Conservation (phyloP, 345 rosid species). For the Gossypium ekmanianum region DNA sequence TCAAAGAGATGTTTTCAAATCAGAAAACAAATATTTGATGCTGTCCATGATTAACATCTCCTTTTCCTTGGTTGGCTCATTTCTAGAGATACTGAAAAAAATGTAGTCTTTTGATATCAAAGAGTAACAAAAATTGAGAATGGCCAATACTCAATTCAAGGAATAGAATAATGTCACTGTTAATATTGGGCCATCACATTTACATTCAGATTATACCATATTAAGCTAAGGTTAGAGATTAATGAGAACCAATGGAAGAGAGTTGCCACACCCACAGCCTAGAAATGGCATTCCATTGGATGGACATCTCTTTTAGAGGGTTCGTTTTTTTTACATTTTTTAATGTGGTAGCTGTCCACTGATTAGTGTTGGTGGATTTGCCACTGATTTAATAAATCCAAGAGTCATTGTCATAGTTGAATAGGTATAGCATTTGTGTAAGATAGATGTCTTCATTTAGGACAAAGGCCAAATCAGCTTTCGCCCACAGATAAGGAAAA, state of each 20-base stretch:
- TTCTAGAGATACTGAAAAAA: too few relatives aligned
- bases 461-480: conserved; percentile 28
- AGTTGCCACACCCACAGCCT: conserved; percentile 36
- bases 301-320: conserved; percentile 21
- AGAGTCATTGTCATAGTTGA: conserved; percentile 22
- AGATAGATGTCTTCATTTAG: not conserved
- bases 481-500: conserved; percentile 27
- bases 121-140: not conserved
- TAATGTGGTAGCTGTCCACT: conserved; percentile 4
- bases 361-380: conserved; percentile 30
- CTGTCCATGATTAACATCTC: too few relatives aligned
- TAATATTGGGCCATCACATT: not conserved
- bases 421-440: conserved; percentile 30
- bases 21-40: too few relatives aligned
- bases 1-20: too few relatives aligned
- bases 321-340: not conserved
- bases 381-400: conserved; percentile 9
- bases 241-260: conserved; percentile 20
- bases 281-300: conserved; percentile 46
- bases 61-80: too few relatives aligned
- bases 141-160: conserved; percentile 11
- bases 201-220: not conserved
- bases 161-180: not conserved
- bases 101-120: too few relatives aligned
- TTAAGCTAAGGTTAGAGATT: conserved; percentile 20